A percentile compares a stretch with the other conserved stretches of the same genome.
These are phyloP conservation scores for Candolleomyces efflorescens DNA, from an alignment of 768 basidiomycete species.

Conservation along the genomic window DNA sequence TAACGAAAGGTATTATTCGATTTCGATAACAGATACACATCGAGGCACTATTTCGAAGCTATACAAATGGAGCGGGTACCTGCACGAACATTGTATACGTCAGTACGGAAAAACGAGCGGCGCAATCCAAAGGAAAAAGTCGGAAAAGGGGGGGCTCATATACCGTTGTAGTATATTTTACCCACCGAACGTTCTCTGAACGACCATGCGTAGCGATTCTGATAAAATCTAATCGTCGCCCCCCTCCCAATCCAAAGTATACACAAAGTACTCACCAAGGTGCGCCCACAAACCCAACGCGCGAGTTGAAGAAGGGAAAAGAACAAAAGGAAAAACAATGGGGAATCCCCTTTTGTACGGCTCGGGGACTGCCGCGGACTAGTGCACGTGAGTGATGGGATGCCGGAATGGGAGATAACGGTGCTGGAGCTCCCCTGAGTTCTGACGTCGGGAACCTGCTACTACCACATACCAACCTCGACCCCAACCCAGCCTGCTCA, in stretches of 20 bases:
- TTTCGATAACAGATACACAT: too few relatives aligned
- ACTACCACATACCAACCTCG: neutral
- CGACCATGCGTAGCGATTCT: neutral
- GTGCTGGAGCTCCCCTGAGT: neutral
- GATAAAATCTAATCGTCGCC: neutral
- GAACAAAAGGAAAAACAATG: too few relatives aligned
- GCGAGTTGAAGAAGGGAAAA: neutral
- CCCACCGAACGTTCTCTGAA: neutral
- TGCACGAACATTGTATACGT: too few relatives aligned
- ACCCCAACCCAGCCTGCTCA: neutral
- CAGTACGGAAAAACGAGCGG: too few relatives aligned
- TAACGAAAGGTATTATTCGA: too few relatives aligned
- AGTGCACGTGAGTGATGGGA: neutral
- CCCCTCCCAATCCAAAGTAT: neutral
- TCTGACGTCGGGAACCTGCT: neutral
- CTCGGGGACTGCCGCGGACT: neutral
- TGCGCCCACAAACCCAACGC: neutral
- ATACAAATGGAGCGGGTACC: too few relatives aligned
- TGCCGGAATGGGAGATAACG: neutral
- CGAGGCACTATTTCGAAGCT: too few relatives aligned
- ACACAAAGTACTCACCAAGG: neutral
- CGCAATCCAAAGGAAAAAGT: neutral
- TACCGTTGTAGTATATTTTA: neutral
- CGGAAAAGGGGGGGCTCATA: neutral
- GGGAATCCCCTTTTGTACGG: too few relatives aligned